Evolutionary conservation across 805 yeast species (phyloP).

Genomic region (Cyberlindnera bimundalis): DNA sequence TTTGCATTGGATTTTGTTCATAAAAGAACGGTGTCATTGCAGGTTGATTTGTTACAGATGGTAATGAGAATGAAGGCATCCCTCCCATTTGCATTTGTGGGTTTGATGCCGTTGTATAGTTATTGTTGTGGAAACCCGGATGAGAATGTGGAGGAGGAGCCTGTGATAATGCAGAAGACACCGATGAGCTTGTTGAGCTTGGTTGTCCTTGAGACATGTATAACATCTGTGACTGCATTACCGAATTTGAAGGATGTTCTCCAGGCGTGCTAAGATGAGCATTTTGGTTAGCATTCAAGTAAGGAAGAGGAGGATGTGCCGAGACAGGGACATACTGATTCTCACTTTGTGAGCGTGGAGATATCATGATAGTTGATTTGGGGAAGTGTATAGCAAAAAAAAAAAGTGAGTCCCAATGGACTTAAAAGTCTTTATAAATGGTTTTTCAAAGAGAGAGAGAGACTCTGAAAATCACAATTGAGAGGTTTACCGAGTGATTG

Average conservation of each 20-base stretch:
- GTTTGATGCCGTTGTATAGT: conserved; percentile 6
- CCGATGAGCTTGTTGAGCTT: conserved; percentile 9
- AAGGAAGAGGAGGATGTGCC: background rate
- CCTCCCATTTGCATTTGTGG: background rate
- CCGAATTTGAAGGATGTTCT: background rate
- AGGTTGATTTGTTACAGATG: conserved; percentile 3
- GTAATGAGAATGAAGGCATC: conserved; percentile 3
- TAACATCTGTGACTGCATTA: background rate
- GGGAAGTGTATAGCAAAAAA: background rate
- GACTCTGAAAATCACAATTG: background rate
- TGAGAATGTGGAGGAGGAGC: conserved; percentile 6
- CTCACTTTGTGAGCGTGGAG: conserved; percentile 11
- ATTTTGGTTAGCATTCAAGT: background rate
- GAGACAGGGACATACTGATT: conserved; percentile 5
- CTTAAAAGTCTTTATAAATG: too few species aligned
- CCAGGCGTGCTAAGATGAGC: background rate
- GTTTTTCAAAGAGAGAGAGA: too few species aligned
- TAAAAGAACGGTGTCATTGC: conserved; percentile 3
- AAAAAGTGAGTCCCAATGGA: too few species aligned
- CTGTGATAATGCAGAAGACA: conserved; percentile 3
- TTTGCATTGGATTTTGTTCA: conserved; percentile 9
- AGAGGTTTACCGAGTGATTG: background rate
- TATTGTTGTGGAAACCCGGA: conserved; percentile 3
- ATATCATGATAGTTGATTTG: conserved; percentile 1
- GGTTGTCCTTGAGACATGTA: background rate